Evolutionary conservation across 129 eudicot genomes (phyloP).

Genomic region (Cynara cardunculus): DNA sequence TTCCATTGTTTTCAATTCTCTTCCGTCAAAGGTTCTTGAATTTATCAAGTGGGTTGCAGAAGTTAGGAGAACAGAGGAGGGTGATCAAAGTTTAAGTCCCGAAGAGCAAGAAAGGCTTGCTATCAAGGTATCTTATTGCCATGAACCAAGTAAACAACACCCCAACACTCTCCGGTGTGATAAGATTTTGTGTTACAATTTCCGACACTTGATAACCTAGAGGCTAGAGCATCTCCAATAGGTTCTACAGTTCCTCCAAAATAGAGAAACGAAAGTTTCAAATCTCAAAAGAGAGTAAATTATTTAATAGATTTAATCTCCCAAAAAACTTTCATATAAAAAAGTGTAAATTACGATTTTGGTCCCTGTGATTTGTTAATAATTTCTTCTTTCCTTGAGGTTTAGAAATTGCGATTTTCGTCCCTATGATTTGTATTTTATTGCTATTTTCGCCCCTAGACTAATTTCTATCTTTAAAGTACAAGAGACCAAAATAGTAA

Average conservation of each 20-base stretch:
- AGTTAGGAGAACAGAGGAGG: conserved; percentile 84
- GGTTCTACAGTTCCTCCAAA: neutral
- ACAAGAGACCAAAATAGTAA: too few relatives aligned
- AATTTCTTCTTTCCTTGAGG: too few relatives aligned
- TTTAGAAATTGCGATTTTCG: neutral
- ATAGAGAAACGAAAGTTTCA: neutral
- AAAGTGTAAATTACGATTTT: neutral
- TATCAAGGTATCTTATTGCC: conserved; percentile 48
- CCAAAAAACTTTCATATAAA: neutral
- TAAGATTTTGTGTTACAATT: neutral
- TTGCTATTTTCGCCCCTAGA: neutral
- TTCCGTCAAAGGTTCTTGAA: conserved; percentile 78
- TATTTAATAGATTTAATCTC: neutral
- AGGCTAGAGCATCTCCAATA: neutral
- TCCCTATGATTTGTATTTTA: neutral
- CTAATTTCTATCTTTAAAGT: too few relatives aligned
- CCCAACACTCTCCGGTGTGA: neutral
- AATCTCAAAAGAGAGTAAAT: neutral
- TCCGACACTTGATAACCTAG: neutral
- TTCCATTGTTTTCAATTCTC: conserved; percentile 58
- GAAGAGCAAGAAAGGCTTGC: conserved; percentile 82
- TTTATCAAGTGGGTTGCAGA: conserved; percentile 97
- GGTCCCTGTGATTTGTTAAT: neutral
- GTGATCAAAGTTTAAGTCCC: conserved; percentile 58
- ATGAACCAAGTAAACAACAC: neutral